Evolutionary conservation across 257 asterid genomes (phyloP).

Genomic region (Haberlea rhodopensis): DNA sequence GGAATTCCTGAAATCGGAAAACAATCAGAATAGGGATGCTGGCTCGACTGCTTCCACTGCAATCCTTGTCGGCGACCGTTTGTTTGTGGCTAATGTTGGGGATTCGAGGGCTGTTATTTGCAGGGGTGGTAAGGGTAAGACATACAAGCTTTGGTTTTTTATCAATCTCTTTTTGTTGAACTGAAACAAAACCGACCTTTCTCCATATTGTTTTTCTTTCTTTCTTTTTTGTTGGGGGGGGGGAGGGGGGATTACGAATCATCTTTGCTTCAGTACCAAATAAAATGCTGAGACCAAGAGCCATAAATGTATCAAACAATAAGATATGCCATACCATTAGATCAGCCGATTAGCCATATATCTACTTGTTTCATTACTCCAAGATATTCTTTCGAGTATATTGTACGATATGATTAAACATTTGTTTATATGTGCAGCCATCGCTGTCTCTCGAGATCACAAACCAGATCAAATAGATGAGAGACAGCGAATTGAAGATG

Average conservation of each 20-base stretch:
- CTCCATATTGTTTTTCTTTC: neutral
- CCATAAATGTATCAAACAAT: neutral
- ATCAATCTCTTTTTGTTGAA: neutral
- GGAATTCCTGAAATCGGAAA: conserved; percentile 65
- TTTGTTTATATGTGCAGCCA: conserved; percentile 39
- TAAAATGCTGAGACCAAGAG: too few species aligned
- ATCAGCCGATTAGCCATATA: too few species aligned
- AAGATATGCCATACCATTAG: too few species aligned
- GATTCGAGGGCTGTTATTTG: conserved; percentile 84
- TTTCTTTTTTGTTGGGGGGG: too few species aligned
- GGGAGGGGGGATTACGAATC: neutral
- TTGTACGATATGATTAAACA: neutral
- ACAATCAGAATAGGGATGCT: conserved; percentile 66
- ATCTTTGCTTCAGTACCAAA: neutral
- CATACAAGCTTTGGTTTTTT: conserved; percentile 1
- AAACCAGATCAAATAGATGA: conserved; percentile 86
- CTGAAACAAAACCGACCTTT: neutral
- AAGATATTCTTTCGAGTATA: neutral
- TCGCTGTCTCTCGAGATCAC: conserved; percentile 77
- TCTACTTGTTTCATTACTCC: neutral
- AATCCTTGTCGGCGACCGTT: conserved; percentile 56
- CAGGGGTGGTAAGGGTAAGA: conserved; percentile 71
- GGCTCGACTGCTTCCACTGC: conserved; percentile 89
- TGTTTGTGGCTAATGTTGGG: conserved; percentile 77
- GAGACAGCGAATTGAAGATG: conserved; percentile 81